Percentiles rank a stretch among this genome's conserved stretches.
Conservation (phyloP, 129 eudicot species). For the Lactuca saligna region DNA sequence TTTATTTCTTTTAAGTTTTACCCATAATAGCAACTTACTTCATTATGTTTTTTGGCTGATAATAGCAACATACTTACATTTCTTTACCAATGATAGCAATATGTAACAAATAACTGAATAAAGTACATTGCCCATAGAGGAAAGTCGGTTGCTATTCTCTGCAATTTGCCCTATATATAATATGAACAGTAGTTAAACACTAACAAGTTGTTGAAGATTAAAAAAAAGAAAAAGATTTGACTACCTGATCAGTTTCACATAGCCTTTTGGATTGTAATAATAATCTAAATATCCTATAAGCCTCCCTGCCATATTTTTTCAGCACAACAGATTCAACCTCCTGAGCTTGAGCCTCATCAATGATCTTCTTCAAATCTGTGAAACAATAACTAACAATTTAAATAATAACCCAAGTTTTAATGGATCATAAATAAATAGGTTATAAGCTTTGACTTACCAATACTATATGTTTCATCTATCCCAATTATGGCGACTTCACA, state of each 20-base stretch:
- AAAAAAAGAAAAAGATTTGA: conserved; percentile 2
- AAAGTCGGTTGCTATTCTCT: too few species aligned
- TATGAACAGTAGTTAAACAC: too few species aligned
- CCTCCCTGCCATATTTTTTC: conserved; percentile 79
- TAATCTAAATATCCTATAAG: conserved; percentile 87
- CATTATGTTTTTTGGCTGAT: too few species aligned
- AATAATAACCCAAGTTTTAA: background rate
- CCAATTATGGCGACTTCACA: conserved; percentile 54
- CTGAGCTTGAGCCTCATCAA: conserved; percentile 68
- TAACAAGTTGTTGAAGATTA: too few species aligned
- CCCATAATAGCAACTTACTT: too few species aligned
- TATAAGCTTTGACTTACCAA: conserved; percentile 42
- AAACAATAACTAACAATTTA: conserved; percentile 4
- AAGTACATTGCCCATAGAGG: too few species aligned
- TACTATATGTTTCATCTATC: conserved; percentile 57
- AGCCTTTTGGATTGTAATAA: conserved; percentile 47
- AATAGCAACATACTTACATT: too few species aligned
- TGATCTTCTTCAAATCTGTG: conserved; percentile 70
- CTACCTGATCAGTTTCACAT: conserved; percentile 79
- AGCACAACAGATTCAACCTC: conserved; percentile 90
- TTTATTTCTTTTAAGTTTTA: too few species aligned
- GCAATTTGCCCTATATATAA: too few species aligned
- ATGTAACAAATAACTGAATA: too few species aligned
- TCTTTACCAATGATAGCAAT: too few species aligned
- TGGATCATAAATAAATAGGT: too few species aligned